Conservation (phyloP, 495 filamentous ascomycete genomes). For the Aspergillus saccharolyticus region DNA sequence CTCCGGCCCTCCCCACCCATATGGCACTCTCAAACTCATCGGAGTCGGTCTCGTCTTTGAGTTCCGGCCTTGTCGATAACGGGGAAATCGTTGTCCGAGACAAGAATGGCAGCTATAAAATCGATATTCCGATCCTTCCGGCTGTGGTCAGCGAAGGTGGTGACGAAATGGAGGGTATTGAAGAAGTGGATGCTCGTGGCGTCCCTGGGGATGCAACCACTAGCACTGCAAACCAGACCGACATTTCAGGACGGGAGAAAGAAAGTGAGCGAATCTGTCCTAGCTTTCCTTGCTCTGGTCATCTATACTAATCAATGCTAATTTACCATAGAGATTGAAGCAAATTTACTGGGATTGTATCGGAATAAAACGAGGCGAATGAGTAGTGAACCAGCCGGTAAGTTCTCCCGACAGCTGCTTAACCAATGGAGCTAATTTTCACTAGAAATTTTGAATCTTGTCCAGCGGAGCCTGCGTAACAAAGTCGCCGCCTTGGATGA, state of each 20-base stretch:
- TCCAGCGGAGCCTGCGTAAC: slow-evolving; percentile 64
- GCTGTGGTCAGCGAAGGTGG: slow-evolving; percentile 48
- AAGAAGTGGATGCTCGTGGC: slow-evolving; percentile 21
- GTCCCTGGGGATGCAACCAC: slow-evolving; percentile 18
- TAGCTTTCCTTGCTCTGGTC: not conserved
- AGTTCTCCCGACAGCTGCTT: slow-evolving; percentile 13
- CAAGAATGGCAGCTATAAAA: slow-evolving; percentile 66
- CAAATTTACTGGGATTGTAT: slow-evolving; percentile 47
- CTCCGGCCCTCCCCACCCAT: slow-evolving; percentile 29
- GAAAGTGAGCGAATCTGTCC: slow-evolving; percentile 33
- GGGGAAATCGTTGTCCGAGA: slow-evolving; percentile 73
- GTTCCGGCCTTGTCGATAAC: slow-evolving; percentile 39
- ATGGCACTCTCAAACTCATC: slow-evolving; percentile 35
- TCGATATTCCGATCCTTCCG: slow-evolving; percentile 61
- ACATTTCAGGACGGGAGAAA: slow-evolving; percentile 38
- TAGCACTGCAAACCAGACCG: slow-evolving; percentile 21
- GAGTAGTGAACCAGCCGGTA: slow-evolving; percentile 63
- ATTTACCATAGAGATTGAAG: slow-evolving; percentile 38
- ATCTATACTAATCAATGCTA: not conserved
- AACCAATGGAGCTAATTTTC: slow-evolving; percentile 16
- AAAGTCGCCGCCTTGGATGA: slow-evolving; percentile 71
- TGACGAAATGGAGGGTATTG: slow-evolving; percentile 45
- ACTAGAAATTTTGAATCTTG: slow-evolving; percentile 64
- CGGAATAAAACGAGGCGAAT: slow-evolving; percentile 59
- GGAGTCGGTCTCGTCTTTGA: slow-evolving; percentile 31